phyloP scores from a whole-genome alignment of 108 stramenopile species.

The Discostella pseudostelligera region DNA sequence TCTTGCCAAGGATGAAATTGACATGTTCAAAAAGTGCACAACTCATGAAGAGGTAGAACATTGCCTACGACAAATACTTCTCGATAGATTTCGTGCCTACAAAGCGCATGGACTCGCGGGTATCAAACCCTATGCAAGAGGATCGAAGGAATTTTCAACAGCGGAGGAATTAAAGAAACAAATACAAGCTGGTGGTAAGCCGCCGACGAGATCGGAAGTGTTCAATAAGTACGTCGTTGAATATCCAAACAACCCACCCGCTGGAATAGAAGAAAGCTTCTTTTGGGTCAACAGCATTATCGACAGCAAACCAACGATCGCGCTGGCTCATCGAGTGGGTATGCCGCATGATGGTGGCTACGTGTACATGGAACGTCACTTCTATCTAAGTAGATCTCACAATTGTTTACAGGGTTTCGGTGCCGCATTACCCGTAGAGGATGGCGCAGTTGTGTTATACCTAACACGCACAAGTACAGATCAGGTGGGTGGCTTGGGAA shows the following conservation, averaged over 20 bases:
- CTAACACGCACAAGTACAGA: slow-evolving; percentile 59
- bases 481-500: slow-evolving; percentile 56
- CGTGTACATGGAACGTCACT: slow-evolving; percentile 54
- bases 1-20: slow-evolving; percentile 52
- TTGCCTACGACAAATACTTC: slow-evolving; percentile 38
- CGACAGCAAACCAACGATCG: slow-evolving; percentile 56
- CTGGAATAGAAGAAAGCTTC: slow-evolving; percentile 40
- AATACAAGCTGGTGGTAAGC: slow-evolving; percentile 29
- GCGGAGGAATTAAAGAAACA: slow-evolving; percentile 52
- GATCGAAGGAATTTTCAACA: slow-evolving; percentile 43
- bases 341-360: slow-evolving; percentile 43
- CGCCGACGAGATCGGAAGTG: slow-evolving; percentile 35
- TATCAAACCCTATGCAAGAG: slow-evolving; percentile 48
- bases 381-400: slow-evolving; percentile 56
- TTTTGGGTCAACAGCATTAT: slow-evolving; percentile 62
- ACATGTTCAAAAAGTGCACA: slow-evolving; percentile 37
- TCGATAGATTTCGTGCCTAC: slow-evolving; percentile 49
- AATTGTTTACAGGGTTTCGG: slow-evolving; percentile 61
- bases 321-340: slow-evolving; percentile 46
- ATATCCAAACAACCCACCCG: slow-evolving; percentile 54
- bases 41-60: slow-evolving; percentile 50
- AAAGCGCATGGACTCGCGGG: slow-evolving; percentile 49
- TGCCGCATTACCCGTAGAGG: slow-evolving; percentile 38
- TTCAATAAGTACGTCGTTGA: slow-evolving; percentile 50
- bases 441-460: slow-evolving; percentile 52